Percentiles rank a stretch among this genome's conserved stretches.
phyloP scores from a whole-genome alignment of 2,329 filamentous ascomycete species.

The Pestalotiopsis fici region DNA sequence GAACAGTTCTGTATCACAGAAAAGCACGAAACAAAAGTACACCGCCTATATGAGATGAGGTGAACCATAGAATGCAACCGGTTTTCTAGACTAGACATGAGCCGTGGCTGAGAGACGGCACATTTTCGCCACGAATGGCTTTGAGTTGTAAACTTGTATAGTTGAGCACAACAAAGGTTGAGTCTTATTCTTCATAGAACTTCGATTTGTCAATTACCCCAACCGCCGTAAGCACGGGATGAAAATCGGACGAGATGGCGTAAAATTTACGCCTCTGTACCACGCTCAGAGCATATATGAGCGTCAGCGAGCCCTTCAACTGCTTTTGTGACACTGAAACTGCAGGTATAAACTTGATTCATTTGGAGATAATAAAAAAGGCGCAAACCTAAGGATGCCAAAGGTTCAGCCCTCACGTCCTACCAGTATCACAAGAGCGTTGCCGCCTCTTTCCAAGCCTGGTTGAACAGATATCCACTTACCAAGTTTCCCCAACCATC shows the following conservation, averaged over 20 bases:
- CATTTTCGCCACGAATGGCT: not conserved
- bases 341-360: not conserved
- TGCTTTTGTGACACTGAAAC: not conserved
- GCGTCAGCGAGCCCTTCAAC: not conserved
- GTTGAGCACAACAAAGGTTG: not conserved
- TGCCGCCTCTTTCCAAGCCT: not conserved
- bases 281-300: not conserved
- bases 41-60: not conserved
- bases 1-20: not conserved
- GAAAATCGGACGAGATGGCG: not conserved
- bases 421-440: not conserved
- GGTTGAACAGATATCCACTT: not conserved
- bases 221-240: not conserved
- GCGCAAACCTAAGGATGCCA: not conserved
- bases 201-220: not conserved
- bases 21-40: not conserved
- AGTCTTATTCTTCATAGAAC: not conserved
- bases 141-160: not conserved
- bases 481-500: not conserved
- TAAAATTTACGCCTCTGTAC: not conserved
- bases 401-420: not conserved
- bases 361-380: not conserved
- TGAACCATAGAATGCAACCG: not conserved
- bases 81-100: not conserved
- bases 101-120: not conserved